Base-by-base conservation (phyloP, 768 basidiomycete genomes). In the Suillus subluteus region DNA sequence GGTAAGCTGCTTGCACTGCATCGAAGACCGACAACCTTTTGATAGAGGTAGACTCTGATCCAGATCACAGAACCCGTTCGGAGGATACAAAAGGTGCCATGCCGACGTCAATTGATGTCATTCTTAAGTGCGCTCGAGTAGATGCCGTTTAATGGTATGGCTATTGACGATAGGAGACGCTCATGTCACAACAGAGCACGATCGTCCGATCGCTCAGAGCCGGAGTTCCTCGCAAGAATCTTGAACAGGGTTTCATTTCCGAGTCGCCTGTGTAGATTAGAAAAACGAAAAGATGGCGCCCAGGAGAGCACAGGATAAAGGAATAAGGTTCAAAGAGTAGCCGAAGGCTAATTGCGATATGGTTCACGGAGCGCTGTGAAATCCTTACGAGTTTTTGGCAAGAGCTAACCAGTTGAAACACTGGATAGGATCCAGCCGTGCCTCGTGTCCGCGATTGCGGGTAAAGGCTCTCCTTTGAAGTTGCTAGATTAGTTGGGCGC, bases 401-500 rank as follows among this genome's bases (percentile, higher is more conserved):
- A 64, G 50, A 38, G 41, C 63, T 65, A 58, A 35, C 65, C 70
- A 41, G 52, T 58, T 64, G 46, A 52, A 48, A 61, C 32, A 56
- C 12, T 35, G 21, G 3, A n/a, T 44, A 44, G 66, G 65, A 58
- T 30, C 67, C 63, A 65, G 35, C 65, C 62, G 38, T 37, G 62
- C 41, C 41, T 65, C 62, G 62, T 65, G 55, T 18, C 67, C 69
- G 70, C 67, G 66, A 74, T 56, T 67, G 73, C 73, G 66, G 65
- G 50, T 44, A 61, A 18, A 11, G 43, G 32, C 41, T 55, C 55
- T 61, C 65, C 76, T 76, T 77, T 78, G 68, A 78, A 35, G 59
- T 76, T 76, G 65, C 75, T 78, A 9, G 59, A 76, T 76, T 76
- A 48, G 74, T 64, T 52, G 63, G 69, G 75, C 73, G 73, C 66